Evolutionary conservation across 2,329 filamentous ascomycete genomes (phyloP), one percentile per base, ranked within the genome.

Genomic region (Cytospora schulzeri): DNA sequence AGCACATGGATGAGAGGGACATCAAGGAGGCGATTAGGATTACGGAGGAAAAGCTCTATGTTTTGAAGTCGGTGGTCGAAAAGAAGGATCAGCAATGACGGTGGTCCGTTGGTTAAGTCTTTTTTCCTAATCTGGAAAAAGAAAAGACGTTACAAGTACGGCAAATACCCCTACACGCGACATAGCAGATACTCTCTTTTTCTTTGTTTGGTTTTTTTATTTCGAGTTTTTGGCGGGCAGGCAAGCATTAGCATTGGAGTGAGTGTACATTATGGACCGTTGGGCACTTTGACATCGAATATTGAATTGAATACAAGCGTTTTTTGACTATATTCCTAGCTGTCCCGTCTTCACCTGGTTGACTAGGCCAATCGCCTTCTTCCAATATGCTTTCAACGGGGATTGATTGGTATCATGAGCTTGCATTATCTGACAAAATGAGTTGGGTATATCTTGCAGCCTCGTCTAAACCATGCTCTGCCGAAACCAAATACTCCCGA

Each of bases 1-100:
- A 85, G 69, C 80, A 80, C 56, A 91, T 94, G 85, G 86, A 87
- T 55, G 86, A 91, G 70, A 81, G 86, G 38, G 89, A 95, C 73
- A 84, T 96, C 65, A 85, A 88, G 68, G 87, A 96, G 78, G 91
- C 92, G 24, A 94, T 97, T 66, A 81, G 85, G 61, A 86, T 96
- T 33, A 97, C 94, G 3, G 92, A 97, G 74, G 90, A 97, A 79
- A 90, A 91, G 72, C 79, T 99, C 35, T 83, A 85, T 62, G 85
- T 90, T 51, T 78, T 99, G 67, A 93, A 93, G 76, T 83, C 85
- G 51, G 90, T 92, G 33, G 83, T 94, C 59, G 84, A 85, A 67
- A 83, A 82, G 73, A 87, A 83, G 73, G 84, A 80, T 70, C 68
- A 68, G 70, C 29, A 17, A 53, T 45, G 26, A 45, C 33, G 11